phyloP scores from a whole-genome alignment of 306 rosid species.

The Begonia peltatifolia region DNA sequence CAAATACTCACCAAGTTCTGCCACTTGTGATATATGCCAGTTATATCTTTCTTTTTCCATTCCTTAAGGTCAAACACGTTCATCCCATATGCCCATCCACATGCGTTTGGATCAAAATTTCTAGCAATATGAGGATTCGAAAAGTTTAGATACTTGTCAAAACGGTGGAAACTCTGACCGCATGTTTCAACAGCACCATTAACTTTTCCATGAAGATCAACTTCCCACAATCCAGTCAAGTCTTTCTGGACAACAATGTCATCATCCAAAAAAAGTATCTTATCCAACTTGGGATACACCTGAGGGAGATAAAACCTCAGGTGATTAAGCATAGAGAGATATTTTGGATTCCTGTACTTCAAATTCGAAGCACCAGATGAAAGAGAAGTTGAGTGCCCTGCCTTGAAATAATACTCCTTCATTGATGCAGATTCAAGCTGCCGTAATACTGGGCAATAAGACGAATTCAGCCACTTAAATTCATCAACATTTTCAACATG shows the following conservation, averaged over 20 bases:
- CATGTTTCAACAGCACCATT: constrained; percentile 99
- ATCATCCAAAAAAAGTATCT: constrained; percentile 87
- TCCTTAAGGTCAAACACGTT: constrained; percentile 83
- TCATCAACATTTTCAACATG: constrained; percentile 95
- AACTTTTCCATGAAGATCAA: constrained; percentile 80
- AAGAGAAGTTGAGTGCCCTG: constrained; percentile 59
- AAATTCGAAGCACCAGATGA: constrained; percentile 77
- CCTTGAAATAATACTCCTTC: constrained; percentile 96
- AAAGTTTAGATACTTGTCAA: constrained; percentile 91
- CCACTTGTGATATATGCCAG: constrained; percentile 99
- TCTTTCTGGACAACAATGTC: constrained; percentile 99
- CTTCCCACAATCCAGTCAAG: constrained; percentile 73
- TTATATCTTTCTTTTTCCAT: constrained; percentile 88
- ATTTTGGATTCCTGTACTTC: constrained; percentile 94
- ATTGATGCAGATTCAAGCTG: constrained; percentile 94
- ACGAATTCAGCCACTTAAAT: constrained; percentile 90
- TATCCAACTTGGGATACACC: constrained; percentile 88
- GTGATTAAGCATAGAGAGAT: constrained; percentile 98
- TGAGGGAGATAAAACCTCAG: constrained; percentile 94
- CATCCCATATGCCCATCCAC: constrained; percentile 99
- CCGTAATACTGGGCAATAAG: constrained; percentile 88
- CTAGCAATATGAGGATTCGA: constrained; percentile 90
- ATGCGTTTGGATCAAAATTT: constrained; percentile 87
- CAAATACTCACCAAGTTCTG: constrained; percentile 71
- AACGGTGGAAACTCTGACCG: constrained; percentile 91